phyloP scores from a whole-genome alignment of 129 eudicot genomes.

The Helianthus annuus region HanXRQr2.0-SUNRISE NC_035443.2:10876085-10876584 shows the following conservation, averaged over 20 bases:
- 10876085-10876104: too few species aligned
- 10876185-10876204: too few species aligned
- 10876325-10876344: slow-evolving; percentile 23
- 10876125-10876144: too few species aligned
- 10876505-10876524: slow-evolving; percentile 20
- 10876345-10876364: slow-evolving; percentile 33
- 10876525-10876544: slow-evolving; percentile 19
- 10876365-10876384: neutral
- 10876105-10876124: too few species aligned
- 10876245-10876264: too few species aligned
- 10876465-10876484: slow-evolving; percentile 30
- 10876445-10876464: neutral
- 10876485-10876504: slow-evolving; percentile 24
- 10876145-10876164: too few species aligned
- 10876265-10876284: too few species aligned
- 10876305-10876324: too few species aligned
- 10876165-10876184: too few species aligned
- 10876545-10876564: slow-evolving; percentile 27
- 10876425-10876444: neutral
- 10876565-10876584: slow-evolving; percentile 47
- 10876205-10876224: too few species aligned
- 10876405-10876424: neutral
- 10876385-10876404: neutral
- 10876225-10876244: too few species aligned
- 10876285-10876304: too few species aligned